A percentile compares a stretch with the other conserved stretches of the same genome.
Evolutionary conservation across 495 filamentous ascomycete genomes (phyloP).

Genomic region (Aspergillus hancockii): DNA sequence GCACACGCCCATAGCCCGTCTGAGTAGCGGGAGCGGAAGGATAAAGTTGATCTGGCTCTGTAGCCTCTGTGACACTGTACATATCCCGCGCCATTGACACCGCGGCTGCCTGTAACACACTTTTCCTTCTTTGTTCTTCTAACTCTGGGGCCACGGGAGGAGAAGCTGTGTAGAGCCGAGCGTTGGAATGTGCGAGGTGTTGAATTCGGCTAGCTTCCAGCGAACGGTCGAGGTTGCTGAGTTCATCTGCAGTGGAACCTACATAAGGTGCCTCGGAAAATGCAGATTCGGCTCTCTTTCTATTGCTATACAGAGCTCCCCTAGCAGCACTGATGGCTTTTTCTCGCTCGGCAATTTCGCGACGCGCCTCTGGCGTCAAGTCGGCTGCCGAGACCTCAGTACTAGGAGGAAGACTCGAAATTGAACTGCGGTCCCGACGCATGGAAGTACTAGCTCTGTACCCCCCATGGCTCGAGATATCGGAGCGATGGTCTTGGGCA

Average conservation of each 20-base stretch:
- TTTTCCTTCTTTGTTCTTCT: slow-evolving; percentile 69
- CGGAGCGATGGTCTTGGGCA: slow-evolving; percentile 67
- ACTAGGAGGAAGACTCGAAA: slow-evolving; percentile 14
- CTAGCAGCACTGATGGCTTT: slow-evolving; percentile 71
- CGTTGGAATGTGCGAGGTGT: slow-evolving; percentile 50
- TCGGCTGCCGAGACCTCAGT: slow-evolving; percentile 6
- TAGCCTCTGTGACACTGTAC: slow-evolving; percentile 64
- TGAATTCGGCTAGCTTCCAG: slow-evolving; percentile 59
- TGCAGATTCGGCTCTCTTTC: slow-evolving; percentile 69
- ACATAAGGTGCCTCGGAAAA: slow-evolving; percentile 63
- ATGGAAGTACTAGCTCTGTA: slow-evolving; percentile 75
- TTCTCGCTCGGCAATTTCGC: slow-evolving; percentile 55
- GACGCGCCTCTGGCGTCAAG: slow-evolving; percentile 43
- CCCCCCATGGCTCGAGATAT: slow-evolving; percentile 58
- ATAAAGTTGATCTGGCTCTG: slow-evolving; percentile 25
- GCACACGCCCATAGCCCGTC: slow-evolving; percentile 37
- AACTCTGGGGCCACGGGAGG: slow-evolving; percentile 71
- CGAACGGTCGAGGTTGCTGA: slow-evolving; percentile 39
- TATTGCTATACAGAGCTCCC: slow-evolving; percentile 63
- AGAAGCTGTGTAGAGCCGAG: slow-evolving; percentile 71
- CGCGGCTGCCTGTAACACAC: slow-evolving; percentile 76
- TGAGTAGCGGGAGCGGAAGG: slow-evolving; percentile 41
- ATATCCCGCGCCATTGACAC: slow-evolving; percentile 86
- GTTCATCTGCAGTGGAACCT: slow-evolving; percentile 60
- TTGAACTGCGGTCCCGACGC: slow-evolving; percentile 53